A percentile compares a stretch with the other conserved stretches of the same genome.
Conservation (phyloP, 176 grass and related monocot genomes). For the Tuctoria greenei region DNA sequence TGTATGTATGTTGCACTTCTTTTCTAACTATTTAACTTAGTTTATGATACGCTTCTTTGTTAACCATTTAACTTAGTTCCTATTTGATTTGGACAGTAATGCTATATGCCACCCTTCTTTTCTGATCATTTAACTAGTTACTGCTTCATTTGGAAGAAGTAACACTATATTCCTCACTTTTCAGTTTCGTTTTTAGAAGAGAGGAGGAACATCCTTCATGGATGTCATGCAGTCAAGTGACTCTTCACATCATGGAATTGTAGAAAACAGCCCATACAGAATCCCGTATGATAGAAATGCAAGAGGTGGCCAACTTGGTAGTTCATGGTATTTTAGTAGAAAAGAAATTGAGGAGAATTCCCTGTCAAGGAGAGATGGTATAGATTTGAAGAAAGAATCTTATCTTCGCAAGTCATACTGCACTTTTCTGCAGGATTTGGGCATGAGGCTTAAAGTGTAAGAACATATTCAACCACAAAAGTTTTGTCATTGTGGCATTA, state of each 20-base stretch:
- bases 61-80: not conserved
- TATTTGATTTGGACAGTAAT: not conserved
- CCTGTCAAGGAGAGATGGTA: constrained; percentile 66
- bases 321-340: constrained; percentile 90
- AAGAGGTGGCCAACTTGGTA: constrained; percentile 50
- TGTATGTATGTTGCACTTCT: not conserved
- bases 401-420: constrained; percentile 93
- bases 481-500: too few species aligned
- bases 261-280: constrained; percentile 68
- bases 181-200: constrained; percentile 31
- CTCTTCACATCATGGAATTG: constrained; percentile 53
- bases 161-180: constrained; percentile 23
- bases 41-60: not conserved
- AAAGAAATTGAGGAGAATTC: constrained; percentile 94
- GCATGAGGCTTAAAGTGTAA: constrained; percentile 99
- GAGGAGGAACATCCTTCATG: constrained; percentile 29
- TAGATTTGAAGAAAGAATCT: constrained; percentile 86
- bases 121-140: not conserved
- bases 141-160: constrained; percentile 23
- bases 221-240: constrained; percentile 48
- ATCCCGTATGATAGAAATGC: constrained; percentile 40
- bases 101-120: not conserved
- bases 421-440: constrained; percentile 91
- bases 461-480: constrained; percentile 8
- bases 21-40: not conserved